phyloP scores from a whole-genome alignment of 768 basidiomycete genomes.

The Xerocomellus intermedius region DNA sequence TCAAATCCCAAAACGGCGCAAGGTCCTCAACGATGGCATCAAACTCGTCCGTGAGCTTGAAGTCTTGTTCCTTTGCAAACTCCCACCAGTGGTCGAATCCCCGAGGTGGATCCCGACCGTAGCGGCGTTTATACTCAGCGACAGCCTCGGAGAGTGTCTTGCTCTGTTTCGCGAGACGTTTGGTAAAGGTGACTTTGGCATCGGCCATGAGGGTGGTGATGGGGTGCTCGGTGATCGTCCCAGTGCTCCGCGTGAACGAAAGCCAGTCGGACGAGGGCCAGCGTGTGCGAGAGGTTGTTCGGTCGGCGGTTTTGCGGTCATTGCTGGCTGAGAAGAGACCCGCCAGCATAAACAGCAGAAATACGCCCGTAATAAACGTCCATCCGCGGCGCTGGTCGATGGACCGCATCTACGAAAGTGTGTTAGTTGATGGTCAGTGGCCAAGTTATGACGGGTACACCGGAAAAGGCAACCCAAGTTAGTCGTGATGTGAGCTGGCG shows the following conservation, averaged over 20 bases:
- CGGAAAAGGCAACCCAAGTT: constrained; percentile 22
- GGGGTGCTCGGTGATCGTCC: constrained; percentile 54
- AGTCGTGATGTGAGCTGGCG: constrained; percentile 14
- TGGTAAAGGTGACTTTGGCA: constrained; percentile 71
- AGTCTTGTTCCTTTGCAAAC: constrained; percentile 70
- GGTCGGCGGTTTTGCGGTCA: constrained; percentile 3
- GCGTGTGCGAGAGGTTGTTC: background rate
- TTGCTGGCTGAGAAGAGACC: constrained; percentile 46
- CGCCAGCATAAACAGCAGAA: constrained; percentile 49
- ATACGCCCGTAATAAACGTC: constrained; percentile 41
- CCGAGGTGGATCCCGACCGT: constrained; percentile 75
- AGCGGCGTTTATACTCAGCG: constrained; percentile 75
- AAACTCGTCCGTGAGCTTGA: constrained; percentile 88
- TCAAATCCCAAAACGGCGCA: constrained; percentile 78
- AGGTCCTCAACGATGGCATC: constrained; percentile 78
- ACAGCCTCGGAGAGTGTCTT: constrained; percentile 77
- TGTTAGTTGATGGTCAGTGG: background rate
- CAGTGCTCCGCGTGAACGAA: constrained; percentile 11
- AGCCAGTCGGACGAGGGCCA: constrained; percentile 25
- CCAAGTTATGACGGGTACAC: background rate
- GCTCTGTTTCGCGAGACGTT: constrained; percentile 72
- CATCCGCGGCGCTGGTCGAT: constrained; percentile 31
- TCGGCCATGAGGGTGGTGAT: constrained; percentile 82
- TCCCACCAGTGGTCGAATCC: constrained; percentile 92
- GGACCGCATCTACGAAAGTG: constrained; percentile 14